These are phyloP conservation scores for Rhizoctonia solani DNA, from an alignment of 1,284 basidiomycete genomes.

Conservation along the genomic window DNA sequence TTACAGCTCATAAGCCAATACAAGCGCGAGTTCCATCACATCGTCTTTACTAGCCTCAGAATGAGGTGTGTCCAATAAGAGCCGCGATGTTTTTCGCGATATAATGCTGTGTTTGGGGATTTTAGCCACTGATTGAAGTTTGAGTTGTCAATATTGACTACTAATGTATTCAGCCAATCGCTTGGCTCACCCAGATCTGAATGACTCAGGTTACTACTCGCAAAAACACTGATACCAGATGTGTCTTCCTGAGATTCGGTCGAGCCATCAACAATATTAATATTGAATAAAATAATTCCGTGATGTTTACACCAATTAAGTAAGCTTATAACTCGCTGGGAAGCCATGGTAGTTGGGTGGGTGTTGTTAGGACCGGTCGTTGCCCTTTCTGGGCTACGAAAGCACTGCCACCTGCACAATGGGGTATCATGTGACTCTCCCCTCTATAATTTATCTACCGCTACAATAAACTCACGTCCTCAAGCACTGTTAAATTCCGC, in stretches of 20 bases:
- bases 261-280: neutral
- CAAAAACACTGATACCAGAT: constrained; percentile 21
- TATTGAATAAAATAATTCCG: constrained; percentile 1
- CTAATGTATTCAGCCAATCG: neutral
- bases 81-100: constrained; percentile 59
- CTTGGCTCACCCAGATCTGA: constrained; percentile 17
- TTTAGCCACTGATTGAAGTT: constrained; percentile 59
- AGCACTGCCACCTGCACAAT: constrained; percentile 1
- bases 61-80: constrained; percentile 50
- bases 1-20: constrained; percentile 66
- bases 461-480: neutral
- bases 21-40: constrained; percentile 62
- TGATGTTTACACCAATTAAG: constrained; percentile 19
- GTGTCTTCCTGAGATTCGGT: neutral
- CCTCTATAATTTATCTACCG: neutral
- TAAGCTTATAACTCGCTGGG: neutral
- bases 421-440: constrained; percentile 12
- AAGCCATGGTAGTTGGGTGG: constrained; percentile 4
- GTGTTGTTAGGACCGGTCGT: neutral
- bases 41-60: constrained; percentile 60
- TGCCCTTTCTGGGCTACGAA: neutral
- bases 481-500: neutral
- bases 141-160: neutral
- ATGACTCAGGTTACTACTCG: neutral
- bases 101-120: constrained; percentile 69